phyloP scores from a whole-genome alignment of 345 rosid genomes.

The Aquilaria sinensis region DNA sequence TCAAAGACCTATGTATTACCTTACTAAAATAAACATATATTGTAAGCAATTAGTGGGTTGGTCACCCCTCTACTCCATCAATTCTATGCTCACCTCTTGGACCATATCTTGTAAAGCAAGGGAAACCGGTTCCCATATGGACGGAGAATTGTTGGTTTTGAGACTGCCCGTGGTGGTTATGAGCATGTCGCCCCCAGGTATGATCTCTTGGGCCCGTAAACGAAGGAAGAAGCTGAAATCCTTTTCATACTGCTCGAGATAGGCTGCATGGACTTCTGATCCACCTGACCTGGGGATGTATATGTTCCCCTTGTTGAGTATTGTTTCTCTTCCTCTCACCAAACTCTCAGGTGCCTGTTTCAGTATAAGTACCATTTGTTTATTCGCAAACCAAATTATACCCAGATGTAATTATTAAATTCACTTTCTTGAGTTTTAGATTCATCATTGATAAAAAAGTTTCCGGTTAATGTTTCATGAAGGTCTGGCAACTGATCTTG shows the following conservation, averaged over 20 bases:
- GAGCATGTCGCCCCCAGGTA: conserved; percentile 18
- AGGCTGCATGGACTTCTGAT: conserved; percentile 16
- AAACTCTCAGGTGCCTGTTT: conserved; percentile 13
- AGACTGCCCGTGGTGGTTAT: conserved; percentile 11
- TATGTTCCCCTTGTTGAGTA: conserved; percentile 25
- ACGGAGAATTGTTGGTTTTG: conserved; percentile 4
- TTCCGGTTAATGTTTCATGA: too few species aligned
- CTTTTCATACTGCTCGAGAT: conserved; percentile 15
- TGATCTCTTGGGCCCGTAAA: conserved; percentile 18
- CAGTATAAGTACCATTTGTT: neutral
- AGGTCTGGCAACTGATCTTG: too few species aligned
- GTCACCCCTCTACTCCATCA: too few species aligned
- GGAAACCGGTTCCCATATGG: conserved; percentile 17
- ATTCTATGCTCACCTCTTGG: conserved; percentile 13
- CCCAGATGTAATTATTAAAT: too few species aligned
- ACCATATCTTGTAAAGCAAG: conserved; percentile 19
- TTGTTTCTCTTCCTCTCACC: conserved; percentile 2
- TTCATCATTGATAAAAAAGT: neutral
- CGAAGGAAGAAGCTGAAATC: conserved; percentile 19
- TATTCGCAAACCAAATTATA: neutral
- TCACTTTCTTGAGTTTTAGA: too few species aligned
- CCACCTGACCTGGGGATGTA: conserved; percentile 20
- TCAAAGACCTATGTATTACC: neutral
- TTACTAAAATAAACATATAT: neutral
- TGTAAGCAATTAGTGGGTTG: neutral